These are phyloP conservation scores for Backusella tarrabulga DNA, from an alignment of 192 early-diverging fungal species.

Conservation along the genomic window DNA sequence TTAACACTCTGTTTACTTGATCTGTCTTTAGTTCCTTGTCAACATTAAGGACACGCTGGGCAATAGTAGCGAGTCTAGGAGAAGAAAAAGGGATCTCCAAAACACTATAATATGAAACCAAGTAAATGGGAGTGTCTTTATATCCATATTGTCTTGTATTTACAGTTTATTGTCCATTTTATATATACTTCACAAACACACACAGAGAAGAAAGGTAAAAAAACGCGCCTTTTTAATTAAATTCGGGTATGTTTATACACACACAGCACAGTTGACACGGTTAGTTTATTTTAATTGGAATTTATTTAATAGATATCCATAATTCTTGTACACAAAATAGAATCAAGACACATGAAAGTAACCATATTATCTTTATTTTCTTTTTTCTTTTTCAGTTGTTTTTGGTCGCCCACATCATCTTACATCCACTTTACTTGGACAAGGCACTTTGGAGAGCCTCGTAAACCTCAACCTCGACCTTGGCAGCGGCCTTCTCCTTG, in stretches of 20 bases:
- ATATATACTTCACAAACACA: background rate
- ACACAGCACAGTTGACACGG: background rate
- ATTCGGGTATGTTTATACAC: too few species aligned
- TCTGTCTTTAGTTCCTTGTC: slow-evolving; percentile 47
- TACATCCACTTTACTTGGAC: slow-evolving; percentile 31
- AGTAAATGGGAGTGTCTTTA: background rate
- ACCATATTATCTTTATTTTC: slow-evolving; percentile 2
- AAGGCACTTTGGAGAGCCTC: slow-evolving; percentile 82
- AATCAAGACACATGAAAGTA: background rate
- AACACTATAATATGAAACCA: slow-evolving; percentile 6
- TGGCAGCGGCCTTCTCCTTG: slow-evolving; percentile 77
- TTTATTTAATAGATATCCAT: slow-evolving; percentile 4
- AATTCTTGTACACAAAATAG: background rate
- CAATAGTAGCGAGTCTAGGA: slow-evolving; percentile 39
- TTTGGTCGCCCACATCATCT: background rate
- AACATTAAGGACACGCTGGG: slow-evolving; percentile 37
- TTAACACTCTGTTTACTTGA: slow-evolving; percentile 37
- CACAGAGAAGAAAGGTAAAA: background rate
- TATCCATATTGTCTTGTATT: background rate
- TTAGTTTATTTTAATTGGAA: background rate
- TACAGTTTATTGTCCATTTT: slow-evolving; percentile 5
- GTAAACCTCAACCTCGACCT: slow-evolving; percentile 85
- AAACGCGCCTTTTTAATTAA: background rate
- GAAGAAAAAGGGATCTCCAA: slow-evolving; percentile 45
- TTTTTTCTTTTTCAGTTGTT: slow-evolving; percentile 3